phyloP scores from a whole-genome alignment of 116 monocot species.

The Iris pallida region DNA sequence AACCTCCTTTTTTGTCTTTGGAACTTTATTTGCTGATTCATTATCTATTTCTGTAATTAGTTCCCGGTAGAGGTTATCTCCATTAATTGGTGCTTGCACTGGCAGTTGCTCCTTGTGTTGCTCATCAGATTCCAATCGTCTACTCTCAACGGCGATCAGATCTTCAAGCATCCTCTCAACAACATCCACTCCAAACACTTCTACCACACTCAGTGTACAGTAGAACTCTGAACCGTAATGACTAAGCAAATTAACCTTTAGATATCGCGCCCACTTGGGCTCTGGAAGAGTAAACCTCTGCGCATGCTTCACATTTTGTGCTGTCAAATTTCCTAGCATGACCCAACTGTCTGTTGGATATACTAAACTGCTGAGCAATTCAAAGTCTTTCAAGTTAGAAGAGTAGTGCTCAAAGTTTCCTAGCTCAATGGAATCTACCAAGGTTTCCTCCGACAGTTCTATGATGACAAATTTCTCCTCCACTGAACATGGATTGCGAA shows the following conservation, averaged over 20 bases:
- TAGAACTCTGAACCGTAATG: slow-evolving; percentile 98
- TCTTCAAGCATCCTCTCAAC: slow-evolving; percentile 96
- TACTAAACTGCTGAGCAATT: slow-evolving; percentile 62
- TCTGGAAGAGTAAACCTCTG: slow-evolving; percentile 75
- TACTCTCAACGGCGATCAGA: slow-evolving; percentile 67
- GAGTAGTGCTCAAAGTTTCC: slow-evolving; percentile 98
- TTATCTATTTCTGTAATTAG: slow-evolving; percentile 12
- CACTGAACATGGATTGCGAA: slow-evolving; percentile 90
- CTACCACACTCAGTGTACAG: slow-evolving; percentile 80
- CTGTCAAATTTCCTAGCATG: slow-evolving; percentile 70
- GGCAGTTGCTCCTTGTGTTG: slow-evolving; percentile 21
- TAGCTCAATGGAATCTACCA: slow-evolving; percentile 74
- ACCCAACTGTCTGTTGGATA: slow-evolving; percentile 90
- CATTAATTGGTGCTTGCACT: slow-evolving; percentile 23
- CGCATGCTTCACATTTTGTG: slow-evolving; percentile 68
- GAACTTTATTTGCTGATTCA: slow-evolving; percentile 27
- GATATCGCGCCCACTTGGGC: slow-evolving; percentile 89
- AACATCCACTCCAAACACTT: slow-evolving; percentile 96
- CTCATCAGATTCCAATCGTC: slow-evolving; percentile 35
- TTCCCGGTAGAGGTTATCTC: slow-evolving; percentile 24
- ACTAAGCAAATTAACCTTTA: slow-evolving; percentile 74
- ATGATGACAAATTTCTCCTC: slow-evolving; percentile 80
- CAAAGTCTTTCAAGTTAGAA: slow-evolving; percentile 88
- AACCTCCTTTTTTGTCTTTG: slow-evolving; percentile 31
- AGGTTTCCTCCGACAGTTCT: slow-evolving; percentile 96